Evolutionary conservation across 2,329 filamentous ascomycete genomes (phyloP).

Genomic region (Pseudogymnoascus destructans): DNA sequence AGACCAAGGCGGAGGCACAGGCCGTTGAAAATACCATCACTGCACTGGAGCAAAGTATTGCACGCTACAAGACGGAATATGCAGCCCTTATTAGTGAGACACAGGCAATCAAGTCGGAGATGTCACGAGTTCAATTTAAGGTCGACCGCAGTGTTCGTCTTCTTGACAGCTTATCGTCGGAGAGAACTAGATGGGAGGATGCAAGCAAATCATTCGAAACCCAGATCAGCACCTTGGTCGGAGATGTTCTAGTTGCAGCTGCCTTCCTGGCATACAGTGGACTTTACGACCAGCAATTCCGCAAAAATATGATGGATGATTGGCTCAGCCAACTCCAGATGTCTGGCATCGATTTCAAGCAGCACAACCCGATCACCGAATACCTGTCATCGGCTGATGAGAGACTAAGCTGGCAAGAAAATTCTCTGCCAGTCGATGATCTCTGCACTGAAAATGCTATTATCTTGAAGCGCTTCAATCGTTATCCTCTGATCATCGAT

Average conservation of each 20-base stretch:
- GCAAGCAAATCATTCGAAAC: slow-evolving; percentile 97
- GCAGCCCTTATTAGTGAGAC: slow-evolving; percentile 92
- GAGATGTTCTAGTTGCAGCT: slow-evolving; percentile 89
- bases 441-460: slow-evolving; percentile 98
- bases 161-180: slow-evolving; percentile 87
- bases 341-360: slow-evolving; percentile 88
- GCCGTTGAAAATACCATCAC: slow-evolving; percentile 81
- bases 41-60: slow-evolving; percentile 78
- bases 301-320: slow-evolving; percentile 94
- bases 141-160: slow-evolving; percentile 91
- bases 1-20: slow-evolving; percentile 87
- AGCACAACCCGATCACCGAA: slow-evolving; percentile 86
- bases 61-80: slow-evolving; percentile 91
- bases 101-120: slow-evolving; percentile 92
- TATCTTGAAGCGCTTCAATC: slow-evolving; percentile 92
- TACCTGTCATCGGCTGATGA: slow-evolving; percentile 96
- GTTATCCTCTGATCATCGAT: slow-evolving; percentile 96
- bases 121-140: slow-evolving; percentile 94
- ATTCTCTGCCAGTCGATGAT: slow-evolving; percentile 87
- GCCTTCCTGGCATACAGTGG: slow-evolving; percentile 95
- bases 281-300: slow-evolving; percentile 95
- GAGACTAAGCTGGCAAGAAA: slow-evolving; percentile 85
- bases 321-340: slow-evolving; percentile 88
- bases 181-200: slow-evolving; percentile 87
- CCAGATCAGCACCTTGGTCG: slow-evolving; percentile 90